These are phyloP conservation scores for Aspergillus biplanus DNA, from an alignment of 495 filamentous ascomycete species.

Conservation along the genomic window DNA sequence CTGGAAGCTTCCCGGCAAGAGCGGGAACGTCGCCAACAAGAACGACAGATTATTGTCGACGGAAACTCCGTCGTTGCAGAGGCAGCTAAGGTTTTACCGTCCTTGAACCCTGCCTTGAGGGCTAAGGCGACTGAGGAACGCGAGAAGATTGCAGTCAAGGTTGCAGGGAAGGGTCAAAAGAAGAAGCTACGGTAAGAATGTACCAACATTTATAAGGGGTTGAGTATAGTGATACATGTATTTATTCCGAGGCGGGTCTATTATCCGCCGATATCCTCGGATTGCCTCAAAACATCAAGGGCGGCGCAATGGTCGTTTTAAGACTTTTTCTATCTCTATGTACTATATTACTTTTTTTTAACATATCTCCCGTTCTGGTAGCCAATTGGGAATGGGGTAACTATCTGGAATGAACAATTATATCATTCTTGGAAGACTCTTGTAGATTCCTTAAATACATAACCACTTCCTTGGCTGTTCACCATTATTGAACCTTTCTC, in stretches of 20 bases:
- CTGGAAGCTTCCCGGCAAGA: constrained; percentile 61
- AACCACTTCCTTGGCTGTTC: background rate
- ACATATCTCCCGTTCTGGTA: constrained; percentile 21
- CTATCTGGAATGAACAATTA: constrained; percentile 7
- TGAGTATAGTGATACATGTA: constrained; percentile 27
- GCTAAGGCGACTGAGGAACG: constrained; percentile 40
- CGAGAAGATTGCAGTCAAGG: constrained; percentile 44
- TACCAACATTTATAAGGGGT: background rate
- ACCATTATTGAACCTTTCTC: background rate
- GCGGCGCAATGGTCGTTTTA: constrained; percentile 43
- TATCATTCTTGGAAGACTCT: constrained; percentile 2
- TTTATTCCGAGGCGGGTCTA: constrained; percentile 27
- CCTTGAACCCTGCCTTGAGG: constrained; percentile 40
- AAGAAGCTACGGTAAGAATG: constrained; percentile 29
- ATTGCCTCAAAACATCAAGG: constrained; percentile 37
- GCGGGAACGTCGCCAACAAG: constrained; percentile 32
- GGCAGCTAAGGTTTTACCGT: constrained; percentile 37
- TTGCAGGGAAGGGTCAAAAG: constrained; percentile 32
- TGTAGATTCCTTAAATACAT: background rate
- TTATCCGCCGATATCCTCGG: constrained; percentile 27
- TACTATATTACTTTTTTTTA: constrained; percentile 43
- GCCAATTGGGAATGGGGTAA: constrained; percentile 9
- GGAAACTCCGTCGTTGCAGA: constrained; percentile 43
- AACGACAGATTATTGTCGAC: constrained; percentile 36
- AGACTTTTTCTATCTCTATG: constrained; percentile 39